Base-by-base conservation (phyloP, 257 asterid genomes). In the Petrea volubilis region DNA sequence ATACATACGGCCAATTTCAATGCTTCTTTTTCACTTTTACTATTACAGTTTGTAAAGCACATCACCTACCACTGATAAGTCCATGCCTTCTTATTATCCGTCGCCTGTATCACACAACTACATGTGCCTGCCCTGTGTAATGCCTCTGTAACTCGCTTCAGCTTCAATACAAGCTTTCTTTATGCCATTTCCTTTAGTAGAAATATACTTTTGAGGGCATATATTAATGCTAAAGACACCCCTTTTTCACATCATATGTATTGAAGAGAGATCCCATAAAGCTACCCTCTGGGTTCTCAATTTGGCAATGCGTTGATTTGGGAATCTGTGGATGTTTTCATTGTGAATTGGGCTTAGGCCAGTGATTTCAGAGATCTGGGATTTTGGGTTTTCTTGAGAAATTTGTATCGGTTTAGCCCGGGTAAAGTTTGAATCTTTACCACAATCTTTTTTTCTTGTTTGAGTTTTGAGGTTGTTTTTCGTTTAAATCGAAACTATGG, bases 31-130 rank as follows among this genome's bases (percentile, higher is more conserved):
- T 43, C 56, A 78, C 78, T 73, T 72, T 36, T 67, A n/a, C n/a
- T n/a, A 24, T 43, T 17, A 38, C 47, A 49, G 73, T 15, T 21
- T 69, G 72, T 31, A 78, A 78, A 68, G 74, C 65, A 60, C 60
- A 60, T 74, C 77, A 81, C 82, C 85, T 67, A 81, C 80, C 78
- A 55, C 83, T 72, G 77, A 76, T 66, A 79, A 50, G 73, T 77
- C 81, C 84, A 65, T 68, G 83, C 86, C 75, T 71, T 74, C 72
- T 78, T 43, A 43, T 81, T 70, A 63, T 57, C 52, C 63, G 29
- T 29, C 78, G 24, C 51, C 65, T 64, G 36, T 79, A 61, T 64
- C 82, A 49, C 80, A 70, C 33, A 53, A 14, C 53, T 74, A 73
- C 84, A 70, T 75, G 81, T 81, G 82, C 57, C 47, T 78, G 60